Percentiles rank a stretch among this genome's conserved stretches.
Evolutionary conservation across 768 basidiomycete genomes (phyloP).

Genomic region (Amanita thiersii): DNA sequence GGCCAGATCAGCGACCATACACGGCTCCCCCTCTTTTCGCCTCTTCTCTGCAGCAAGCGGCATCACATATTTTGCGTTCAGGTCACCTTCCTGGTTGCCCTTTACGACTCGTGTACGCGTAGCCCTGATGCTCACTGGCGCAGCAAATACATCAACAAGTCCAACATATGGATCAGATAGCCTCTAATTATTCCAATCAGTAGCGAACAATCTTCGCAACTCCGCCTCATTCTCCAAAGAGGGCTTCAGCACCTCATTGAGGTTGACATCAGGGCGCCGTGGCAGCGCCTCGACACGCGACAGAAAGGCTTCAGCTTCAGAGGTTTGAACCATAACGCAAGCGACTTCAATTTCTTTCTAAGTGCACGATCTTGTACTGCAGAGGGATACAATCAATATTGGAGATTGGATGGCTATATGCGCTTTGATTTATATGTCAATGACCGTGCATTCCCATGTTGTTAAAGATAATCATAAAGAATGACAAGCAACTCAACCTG

Average conservation of each 20-base stretch:
- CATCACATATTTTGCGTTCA: conserved; percentile 43
- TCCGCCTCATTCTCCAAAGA: conserved; percentile 50
- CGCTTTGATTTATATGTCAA: too few relatives aligned
- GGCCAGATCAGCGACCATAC: conserved; percentile 41
- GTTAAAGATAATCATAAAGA: too few relatives aligned
- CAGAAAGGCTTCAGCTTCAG: conserved; percentile 18
- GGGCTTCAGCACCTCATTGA: conserved; percentile 33
- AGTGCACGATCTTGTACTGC: too few relatives aligned
- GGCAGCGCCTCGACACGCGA: conserved; percentile 15
- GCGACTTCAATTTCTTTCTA: too few relatives aligned
- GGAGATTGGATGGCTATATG: too few relatives aligned
- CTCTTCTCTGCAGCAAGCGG: conserved; percentile 35
- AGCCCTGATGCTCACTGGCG: conserved; percentile 37
- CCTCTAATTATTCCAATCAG: conserved; percentile 35
- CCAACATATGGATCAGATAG: conserved; percentile 44
- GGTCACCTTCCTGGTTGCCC: conserved; percentile 35
- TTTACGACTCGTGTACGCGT: conserved; percentile 43
- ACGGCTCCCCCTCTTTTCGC: conserved; percentile 39
- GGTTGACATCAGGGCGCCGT: conserved; percentile 12
- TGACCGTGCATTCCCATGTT: too few relatives aligned
- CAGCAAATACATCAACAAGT: conserved; percentile 51
- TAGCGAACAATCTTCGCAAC: conserved; percentile 48
- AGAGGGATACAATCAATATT: too few relatives aligned
- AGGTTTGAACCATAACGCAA: too few relatives aligned
- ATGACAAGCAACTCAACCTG: too few relatives aligned